Conservation (phyloP, 495 filamentous ascomycete species). For the Penicillium goetzii region DNA sequence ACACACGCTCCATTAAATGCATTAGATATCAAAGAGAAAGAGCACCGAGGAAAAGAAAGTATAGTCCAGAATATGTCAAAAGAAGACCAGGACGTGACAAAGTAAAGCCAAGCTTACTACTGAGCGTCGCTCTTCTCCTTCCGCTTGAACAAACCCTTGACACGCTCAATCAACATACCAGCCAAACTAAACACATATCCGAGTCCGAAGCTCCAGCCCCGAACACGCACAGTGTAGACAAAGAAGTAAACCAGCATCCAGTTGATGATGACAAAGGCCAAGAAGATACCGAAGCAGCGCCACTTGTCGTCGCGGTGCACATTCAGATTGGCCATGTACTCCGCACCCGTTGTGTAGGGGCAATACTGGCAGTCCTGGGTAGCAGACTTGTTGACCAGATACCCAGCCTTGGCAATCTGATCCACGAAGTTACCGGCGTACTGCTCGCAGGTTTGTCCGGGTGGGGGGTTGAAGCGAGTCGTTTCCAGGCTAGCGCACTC, state of each 20-base stretch:
- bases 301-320: conserved; percentile 68
- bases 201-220: conserved; percentile 74
- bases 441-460: conserved; percentile 61
- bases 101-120: conserved; percentile 7
- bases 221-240: conserved; percentile 75
- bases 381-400: conserved; percentile 61
- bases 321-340: conserved; percentile 73
- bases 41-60: conserved; percentile 3
- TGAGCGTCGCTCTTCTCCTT: conserved; percentile 27
- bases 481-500: conserved; percentile 61
- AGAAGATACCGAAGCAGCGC: conserved; percentile 78
- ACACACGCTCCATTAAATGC: conserved; percentile 36
- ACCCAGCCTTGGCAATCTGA: conserved; percentile 51
- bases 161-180: conserved; percentile 48
- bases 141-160: conserved; percentile 48
- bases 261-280: conserved; percentile 75
- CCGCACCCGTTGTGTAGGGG: conserved; percentile 62
- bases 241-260: conserved; percentile 85
- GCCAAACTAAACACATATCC: conserved; percentile 56
- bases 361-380: conserved; percentile 74
- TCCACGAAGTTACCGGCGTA: conserved; percentile 63
- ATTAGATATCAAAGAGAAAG: conserved; percentile 16
- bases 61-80: not conserved
- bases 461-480: conserved; percentile 67
- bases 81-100: not conserved